Evolutionary conservation across 1,284 basidiomycete species (phyloP).

Genomic region (Microbotryomycetes sp.): DNA sequence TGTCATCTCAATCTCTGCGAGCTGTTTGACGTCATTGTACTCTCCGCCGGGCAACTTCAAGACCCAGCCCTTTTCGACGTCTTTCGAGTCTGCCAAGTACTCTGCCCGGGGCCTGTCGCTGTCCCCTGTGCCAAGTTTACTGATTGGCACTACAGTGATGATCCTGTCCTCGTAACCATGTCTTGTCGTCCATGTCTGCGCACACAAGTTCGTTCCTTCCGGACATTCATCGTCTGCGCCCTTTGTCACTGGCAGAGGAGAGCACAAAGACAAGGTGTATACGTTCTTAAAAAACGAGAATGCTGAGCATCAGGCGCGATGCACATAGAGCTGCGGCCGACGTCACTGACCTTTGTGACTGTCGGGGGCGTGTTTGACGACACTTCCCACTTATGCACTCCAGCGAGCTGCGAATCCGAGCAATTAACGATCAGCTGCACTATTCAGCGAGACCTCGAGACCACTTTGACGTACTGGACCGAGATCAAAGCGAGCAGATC

Average conservation of each 20-base stretch:
- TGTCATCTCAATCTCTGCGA: constrained; percentile 17
- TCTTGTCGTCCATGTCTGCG: constrained; percentile 5
- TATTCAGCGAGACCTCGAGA: neutral
- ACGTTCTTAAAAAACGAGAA: neutral
- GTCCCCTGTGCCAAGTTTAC: neutral
- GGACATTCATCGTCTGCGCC: constrained; percentile 22
- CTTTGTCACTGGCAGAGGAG: constrained; percentile 4
- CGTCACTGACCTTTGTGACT: constrained; percentile 13
- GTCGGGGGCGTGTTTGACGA: constrained; percentile 17
- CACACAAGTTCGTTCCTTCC: constrained; percentile 22
- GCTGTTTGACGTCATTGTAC: constrained; percentile 20
- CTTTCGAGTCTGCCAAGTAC: neutral
- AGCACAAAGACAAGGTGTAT: constrained; percentile 24
- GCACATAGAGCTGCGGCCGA: too few species aligned
- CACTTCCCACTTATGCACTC: constrained; percentile 5
- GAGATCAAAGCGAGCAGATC: constrained; percentile 14
- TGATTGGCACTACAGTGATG: constrained; percentile 23
- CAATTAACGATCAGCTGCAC: neutral
- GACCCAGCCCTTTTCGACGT: constrained; percentile 4
- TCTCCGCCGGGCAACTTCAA: constrained; percentile 15
- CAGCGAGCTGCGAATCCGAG: constrained; percentile 8
- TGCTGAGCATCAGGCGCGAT: neutral
- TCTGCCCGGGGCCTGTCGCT: neutral
- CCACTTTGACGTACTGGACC: neutral
- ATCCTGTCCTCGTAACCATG: constrained; percentile 18